These are phyloP conservation scores for Venturia carpophila DNA, from an alignment of 2,329 filamentous ascomycete species.

Conservation along the genomic window DNA sequence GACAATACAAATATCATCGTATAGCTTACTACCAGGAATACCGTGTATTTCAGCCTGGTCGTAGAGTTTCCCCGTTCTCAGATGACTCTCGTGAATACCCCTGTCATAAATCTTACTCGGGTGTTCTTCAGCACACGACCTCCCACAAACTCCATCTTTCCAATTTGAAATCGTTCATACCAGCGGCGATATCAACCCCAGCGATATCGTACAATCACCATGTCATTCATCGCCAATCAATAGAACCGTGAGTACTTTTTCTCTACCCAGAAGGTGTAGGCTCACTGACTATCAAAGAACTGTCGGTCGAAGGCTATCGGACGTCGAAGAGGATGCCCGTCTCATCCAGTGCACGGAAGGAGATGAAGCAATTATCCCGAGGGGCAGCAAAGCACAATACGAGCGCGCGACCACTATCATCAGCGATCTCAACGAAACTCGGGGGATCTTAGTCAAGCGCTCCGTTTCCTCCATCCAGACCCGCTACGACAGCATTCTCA, in stretches of 20 bases:
- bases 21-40: not conserved
- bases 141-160: not conserved
- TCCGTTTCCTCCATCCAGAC: not conserved
- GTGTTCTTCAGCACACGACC: not conserved
- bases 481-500: not conserved
- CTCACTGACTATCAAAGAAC: not conserved
- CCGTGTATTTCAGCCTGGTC: not conserved
- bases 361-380: no score
- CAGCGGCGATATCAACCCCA: not conserved
- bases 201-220: not conserved
- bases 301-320: not conserved
- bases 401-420: not conserved
- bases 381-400: not conserved
- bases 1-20: not conserved
- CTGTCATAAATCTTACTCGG: not conserved
- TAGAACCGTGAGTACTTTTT: not conserved
- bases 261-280: not conserved
- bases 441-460: not conserved
- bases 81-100: not conserved
- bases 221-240: not conserved
- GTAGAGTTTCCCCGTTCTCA: not conserved
- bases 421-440: not conserved
- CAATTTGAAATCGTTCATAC: not conserved
- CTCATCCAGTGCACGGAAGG: not conserved
- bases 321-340: not conserved